Base-by-base conservation (phyloP, 2,329 filamentous ascomycete species). In the Pyricularia grisea region DNA sequence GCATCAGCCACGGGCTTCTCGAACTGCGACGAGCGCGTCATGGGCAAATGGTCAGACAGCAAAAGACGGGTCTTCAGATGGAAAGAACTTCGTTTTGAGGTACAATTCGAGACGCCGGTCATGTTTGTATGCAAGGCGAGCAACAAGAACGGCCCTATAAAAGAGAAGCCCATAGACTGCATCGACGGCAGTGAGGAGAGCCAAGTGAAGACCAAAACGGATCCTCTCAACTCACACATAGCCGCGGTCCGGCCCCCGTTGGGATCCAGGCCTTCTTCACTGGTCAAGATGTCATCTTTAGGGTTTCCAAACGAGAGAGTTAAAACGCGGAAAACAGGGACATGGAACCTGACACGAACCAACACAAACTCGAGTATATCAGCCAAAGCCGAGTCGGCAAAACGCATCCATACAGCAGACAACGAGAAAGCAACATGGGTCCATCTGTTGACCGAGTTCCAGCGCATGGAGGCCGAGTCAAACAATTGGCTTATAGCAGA, bases 371-470 rank as follows among this genome's bases (percentile, higher is more conserved):
- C 31, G 14, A 67, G 64, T 17, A 2, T 25, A 4, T 4, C 27
- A 2, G 11, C 4, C 33, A 55, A 67, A 25, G 4, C 66, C 36
- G 17, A n/a, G 23, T 20, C 9, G 36, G 66, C 42, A 27, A 67
- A 67, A 25, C 66, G 76, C 67, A 78, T 87, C 0, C 84, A 85
- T 71, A 87, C 85, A 2, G 83, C 84, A 6, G 83, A 87, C 72
- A 85, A 86, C 68, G 85, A 87, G 73, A 76, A 81, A n/a, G 83
- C 83, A 3, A 85, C 84, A 0, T 87, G 85, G 85, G 78, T 84
- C 4, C 78, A 79, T 7, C 75, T 87, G 12, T 77, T 87, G n/a
- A 80, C 79, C 3, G 79, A 81, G 12, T 73, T 86, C 0, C 84
- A 87, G 68, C 74, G 74, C 20, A 84, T 86, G 79, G 85, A 87